phyloP scores from a whole-genome alignment of 805 yeast species.

The Wickerhamiella bombiphila region DNA sequence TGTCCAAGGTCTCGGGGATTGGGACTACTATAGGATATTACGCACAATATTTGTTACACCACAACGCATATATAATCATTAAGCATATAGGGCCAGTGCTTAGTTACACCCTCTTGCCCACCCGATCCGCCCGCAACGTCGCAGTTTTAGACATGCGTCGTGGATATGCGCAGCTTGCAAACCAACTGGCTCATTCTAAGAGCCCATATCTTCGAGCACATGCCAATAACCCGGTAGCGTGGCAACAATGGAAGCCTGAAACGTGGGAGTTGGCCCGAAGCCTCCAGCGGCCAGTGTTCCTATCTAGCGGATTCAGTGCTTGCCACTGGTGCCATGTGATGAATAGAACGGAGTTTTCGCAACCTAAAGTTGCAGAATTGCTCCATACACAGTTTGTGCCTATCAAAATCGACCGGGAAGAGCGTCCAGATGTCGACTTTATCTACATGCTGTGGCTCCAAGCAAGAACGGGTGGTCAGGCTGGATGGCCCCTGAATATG shows the following conservation, averaged over 20 bases:
- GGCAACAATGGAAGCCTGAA: constrained; percentile 26
- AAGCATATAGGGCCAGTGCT: background rate
- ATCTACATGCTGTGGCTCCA: constrained; percentile 27
- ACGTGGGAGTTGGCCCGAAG: constrained; percentile 21
- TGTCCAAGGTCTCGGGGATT: too few species aligned
- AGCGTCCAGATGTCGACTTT: constrained; percentile 28
- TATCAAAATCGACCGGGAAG: constrained; percentile 26
- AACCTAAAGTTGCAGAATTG: constrained; percentile 18
- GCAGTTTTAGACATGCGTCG: too few species aligned
- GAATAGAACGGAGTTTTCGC: constrained; percentile 23
- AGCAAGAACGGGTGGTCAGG: constrained; percentile 22
- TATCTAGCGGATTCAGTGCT: constrained; percentile 26
- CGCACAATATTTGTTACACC: background rate
- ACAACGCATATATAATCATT: background rate
- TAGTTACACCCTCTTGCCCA: too few species aligned
- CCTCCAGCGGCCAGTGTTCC: constrained; percentile 24
- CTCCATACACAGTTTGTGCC: constrained; percentile 25
- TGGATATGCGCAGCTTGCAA: constrained; percentile 3
- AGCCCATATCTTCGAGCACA: constrained; percentile 21
- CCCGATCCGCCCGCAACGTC: too few species aligned
- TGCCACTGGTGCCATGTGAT: constrained; percentile 29
- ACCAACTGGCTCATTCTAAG: constrained; percentile 6
- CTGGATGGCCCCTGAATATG: constrained; percentile 30
- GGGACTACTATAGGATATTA: too few species aligned
- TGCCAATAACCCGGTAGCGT: constrained; percentile 23